Conservation (phyloP, 495 filamentous ascomycete species). For the Pseudotulostoma volvatum region DNA sequence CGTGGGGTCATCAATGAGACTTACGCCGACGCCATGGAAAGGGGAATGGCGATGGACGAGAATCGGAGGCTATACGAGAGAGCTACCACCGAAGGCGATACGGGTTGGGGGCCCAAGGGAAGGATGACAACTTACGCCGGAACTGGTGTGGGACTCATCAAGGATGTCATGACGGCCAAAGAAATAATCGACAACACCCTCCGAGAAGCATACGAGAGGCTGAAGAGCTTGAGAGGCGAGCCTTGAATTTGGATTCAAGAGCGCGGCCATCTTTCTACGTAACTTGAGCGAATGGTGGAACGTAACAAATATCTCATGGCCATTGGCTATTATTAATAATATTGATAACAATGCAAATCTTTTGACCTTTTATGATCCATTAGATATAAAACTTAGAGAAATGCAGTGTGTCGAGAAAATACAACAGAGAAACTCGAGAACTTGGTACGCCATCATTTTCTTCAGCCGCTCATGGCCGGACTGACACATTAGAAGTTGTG, state of each 20-base stretch:
- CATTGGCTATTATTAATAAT: not conserved
- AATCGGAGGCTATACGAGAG: slow-evolving; percentile 39
- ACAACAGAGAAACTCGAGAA: not conserved
- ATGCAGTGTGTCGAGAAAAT: not conserved
- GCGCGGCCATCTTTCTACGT: not conserved
- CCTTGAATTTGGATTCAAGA: not conserved
- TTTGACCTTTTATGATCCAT: no score
- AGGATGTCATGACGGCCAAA: slow-evolving; percentile 11
- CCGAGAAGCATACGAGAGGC: no score
- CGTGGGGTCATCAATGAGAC: slow-evolving; percentile 46
- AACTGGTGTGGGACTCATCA: slow-evolving; percentile 24
- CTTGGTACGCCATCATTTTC: not conserved
- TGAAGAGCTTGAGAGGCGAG: not conserved
- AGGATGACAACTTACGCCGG: slow-evolving; percentile 46
- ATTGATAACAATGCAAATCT: not conserved
- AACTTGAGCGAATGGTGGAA: no score
- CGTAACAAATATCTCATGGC: no score
- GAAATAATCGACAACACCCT: no score
- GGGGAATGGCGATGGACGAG: slow-evolving; percentile 33
- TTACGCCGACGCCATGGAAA: slow-evolving; percentile 31
- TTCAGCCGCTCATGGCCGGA: not conserved
- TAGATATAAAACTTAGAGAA: not conserved
- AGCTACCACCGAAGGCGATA: slow-evolving; percentile 12
- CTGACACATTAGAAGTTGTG: not conserved
- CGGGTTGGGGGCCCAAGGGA: slow-evolving; percentile 38